Conservation (phyloP, 805 yeast species). For the Kodamaea hsintzibuensis region DNA sequence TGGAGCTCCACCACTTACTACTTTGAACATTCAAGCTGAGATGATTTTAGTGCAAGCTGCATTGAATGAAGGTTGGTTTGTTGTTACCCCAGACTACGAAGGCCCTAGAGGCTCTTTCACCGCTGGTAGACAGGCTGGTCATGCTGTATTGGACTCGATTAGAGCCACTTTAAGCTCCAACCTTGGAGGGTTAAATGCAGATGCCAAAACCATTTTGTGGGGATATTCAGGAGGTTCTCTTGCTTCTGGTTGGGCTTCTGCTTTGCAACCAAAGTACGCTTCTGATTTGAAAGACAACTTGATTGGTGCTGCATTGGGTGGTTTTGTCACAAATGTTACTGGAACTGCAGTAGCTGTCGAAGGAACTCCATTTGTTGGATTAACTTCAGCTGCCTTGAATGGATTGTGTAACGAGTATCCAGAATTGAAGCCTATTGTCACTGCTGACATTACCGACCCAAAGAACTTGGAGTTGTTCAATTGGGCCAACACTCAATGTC, state of each 20-base stretch:
- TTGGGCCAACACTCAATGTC: constrained; percentile 6
- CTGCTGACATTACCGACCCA: constrained; percentile 4
- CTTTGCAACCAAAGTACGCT: constrained; percentile 24
- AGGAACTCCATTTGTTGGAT: constrained; percentile 29
- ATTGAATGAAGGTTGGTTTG: constrained; percentile 21
- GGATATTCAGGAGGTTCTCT: constrained; percentile 30
- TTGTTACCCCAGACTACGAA: constrained; percentile 22
- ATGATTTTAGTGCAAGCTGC: constrained; percentile 16
- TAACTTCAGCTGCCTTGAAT: constrained; percentile 27
- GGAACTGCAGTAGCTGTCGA: constrained; percentile 24
- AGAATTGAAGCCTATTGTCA: constrained; percentile 13
- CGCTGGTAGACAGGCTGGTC: constrained; percentile 21
- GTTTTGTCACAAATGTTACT: constrained; percentile 34
- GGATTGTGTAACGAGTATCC: constrained; percentile 37
- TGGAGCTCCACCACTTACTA: constrained; percentile 9
- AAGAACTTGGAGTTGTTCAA: constrained; percentile 5
- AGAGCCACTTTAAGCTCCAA: constrained; percentile 17
- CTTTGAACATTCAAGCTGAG: constrained; percentile 13
- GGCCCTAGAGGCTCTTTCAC: constrained; percentile 22
- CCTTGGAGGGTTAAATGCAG: constrained; percentile 18
- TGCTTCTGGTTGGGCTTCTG: constrained; percentile 26
- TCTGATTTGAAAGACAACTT: constrained; percentile 18
- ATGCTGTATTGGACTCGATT: constrained; percentile 21
- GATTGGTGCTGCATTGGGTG: constrained; percentile 37
- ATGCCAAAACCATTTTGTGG: constrained; percentile 20